Base-by-base conservation (phyloP, 352 stramenopile species). In the Phytophthora brassicae region DNA sequence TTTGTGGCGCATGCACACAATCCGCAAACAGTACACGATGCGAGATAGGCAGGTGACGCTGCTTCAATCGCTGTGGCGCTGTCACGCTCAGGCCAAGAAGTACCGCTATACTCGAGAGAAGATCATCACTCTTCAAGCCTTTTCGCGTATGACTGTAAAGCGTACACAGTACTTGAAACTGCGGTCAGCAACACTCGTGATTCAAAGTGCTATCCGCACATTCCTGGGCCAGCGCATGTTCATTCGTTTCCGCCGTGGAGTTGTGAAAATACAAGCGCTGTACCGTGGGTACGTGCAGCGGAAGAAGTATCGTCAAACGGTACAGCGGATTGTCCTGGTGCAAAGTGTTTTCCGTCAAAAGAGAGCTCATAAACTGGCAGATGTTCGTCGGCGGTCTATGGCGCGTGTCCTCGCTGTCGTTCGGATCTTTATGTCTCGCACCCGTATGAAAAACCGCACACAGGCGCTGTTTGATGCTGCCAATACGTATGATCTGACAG, bases 11-110 rank as follows among this genome's bases (percentile, higher is more conserved):
- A 92, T 94, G 81, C 84, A 92, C 29, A 64, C 70, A 17, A 70
- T 77, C 31, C 80, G 85, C 13, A 84, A 75, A 28, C 60, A 79
- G 20, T 88, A 88, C 38, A 74, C 62, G 8, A 79, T 75, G 42
- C 67, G 67, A 9, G 58, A 82, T 22, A 46, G 59, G 13, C 76
- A 87, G 29, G 70, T 95, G 26, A 79, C 70, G n/a, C 23, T 92
- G 43, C 55, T 95, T n/a, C 87, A 95, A 54, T 85, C 83, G 20
- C 64, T 94, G 26, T 95, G 87, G 87, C 81, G 84, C 9, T 84
- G 79, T 24, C 80, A 92, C 49, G 57, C 74, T 6, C 76, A 90
- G 49, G 66, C 71, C 0, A 70, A 68, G 12, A 68, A 73, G 35
- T 95, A 93, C 64, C 72, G 79, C 19, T 63, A 74, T 11, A 88